These are phyloP conservation scores for Leishmania lainsoni DNA, from an alignment of 208 protist species.

Conservation along the genomic window DNA sequence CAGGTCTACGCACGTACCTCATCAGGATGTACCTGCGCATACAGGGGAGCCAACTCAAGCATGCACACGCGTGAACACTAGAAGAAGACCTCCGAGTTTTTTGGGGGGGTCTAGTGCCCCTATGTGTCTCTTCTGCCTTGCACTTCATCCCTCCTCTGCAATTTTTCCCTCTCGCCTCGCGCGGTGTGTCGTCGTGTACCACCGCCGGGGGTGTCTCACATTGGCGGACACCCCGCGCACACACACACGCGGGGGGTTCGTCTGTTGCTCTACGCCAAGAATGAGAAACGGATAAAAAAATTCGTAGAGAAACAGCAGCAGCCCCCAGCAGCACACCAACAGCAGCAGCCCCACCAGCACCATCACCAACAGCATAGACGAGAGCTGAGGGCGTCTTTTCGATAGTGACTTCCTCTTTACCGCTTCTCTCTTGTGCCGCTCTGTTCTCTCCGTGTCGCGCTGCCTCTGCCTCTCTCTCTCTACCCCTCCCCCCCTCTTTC, in stretches of 20 bases:
- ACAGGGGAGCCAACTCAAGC: neutral
- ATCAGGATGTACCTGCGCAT: neutral
- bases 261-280: neutral
- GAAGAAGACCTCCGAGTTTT: neutral
- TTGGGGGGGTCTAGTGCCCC: neutral
- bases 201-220: no score
- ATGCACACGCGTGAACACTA: neutral
- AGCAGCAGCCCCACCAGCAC: neutral
- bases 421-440: neutral
- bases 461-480: neutral
- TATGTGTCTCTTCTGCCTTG: neutral
- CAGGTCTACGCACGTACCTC: neutral
- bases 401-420: neutral
- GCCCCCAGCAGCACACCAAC: neutral
- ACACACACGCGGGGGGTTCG: neutral
- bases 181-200: neutral
- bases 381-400: neutral
- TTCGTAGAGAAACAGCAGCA: no score
- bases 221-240: neutral
- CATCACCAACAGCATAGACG: neutral
- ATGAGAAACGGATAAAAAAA: no score
- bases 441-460: neutral
- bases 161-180: neutral
- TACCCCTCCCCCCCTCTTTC: neutral
- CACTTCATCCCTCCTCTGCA: neutral